Evolutionary conservation across 768 basidiomycete genomes (phyloP), one percentile per base, ranked within the genome.

Genomic region (Cyclocybe cylindracea): DNA sequence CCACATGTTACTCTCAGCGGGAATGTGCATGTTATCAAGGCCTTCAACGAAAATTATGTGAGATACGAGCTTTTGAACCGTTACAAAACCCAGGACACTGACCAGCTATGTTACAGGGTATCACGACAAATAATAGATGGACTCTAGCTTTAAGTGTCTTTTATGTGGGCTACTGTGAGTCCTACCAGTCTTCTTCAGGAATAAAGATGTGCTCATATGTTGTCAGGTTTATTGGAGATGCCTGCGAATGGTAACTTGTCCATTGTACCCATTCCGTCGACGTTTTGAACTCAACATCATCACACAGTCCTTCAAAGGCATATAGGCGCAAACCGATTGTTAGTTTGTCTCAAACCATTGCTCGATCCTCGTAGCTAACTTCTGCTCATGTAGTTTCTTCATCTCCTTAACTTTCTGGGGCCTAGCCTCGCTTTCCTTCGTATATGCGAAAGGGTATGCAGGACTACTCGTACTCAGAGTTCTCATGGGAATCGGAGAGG

Each of bases 281-380:
- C 7, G 9, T 32, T 16, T 3, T 37, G 14, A 33, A 40, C 8
- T 35, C 31, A 24, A 37, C 37, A 32, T 16, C 47, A 19, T 44
- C 11, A n/a, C 5, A 3, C 31, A 82, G 81, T 83, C 34, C 68
- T 83, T 2, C 82, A 83, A 61, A 73, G 80, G 9, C 65, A 73
- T 55, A 83, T 83, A 44, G 82, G 82, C 0, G 82, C 82, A 7
- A 82, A 83, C 52, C 67, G 78, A 59, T 83, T 82, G 81, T 81
- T 53, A 48, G 74, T 56, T 8, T 34, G 36, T 8, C 11, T 32
- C 1, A 11, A 24, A 3, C 5, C 18, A 6, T 39, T 36, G 14
- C 14, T 4, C 10, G 11, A 13, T 39, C 8, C 10, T 36, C 10
- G 1, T 6, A 11, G 16, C n/a, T 46, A 29, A 57, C 18, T 24